Base-by-base conservation (phyloP, 257 asterid species). In the Catharanthus roseus region DNA sequence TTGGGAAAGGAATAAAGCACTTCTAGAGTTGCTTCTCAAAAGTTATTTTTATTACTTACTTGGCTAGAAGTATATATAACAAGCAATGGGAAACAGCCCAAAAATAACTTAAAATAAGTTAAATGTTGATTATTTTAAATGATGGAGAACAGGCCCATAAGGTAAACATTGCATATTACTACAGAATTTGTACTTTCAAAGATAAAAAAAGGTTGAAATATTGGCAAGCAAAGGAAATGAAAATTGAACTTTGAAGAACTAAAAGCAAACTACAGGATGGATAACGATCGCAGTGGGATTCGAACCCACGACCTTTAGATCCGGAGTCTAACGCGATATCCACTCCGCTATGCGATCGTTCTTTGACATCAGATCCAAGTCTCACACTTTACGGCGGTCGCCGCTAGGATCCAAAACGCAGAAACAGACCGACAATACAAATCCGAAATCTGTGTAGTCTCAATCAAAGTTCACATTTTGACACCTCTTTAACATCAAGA, bases 221-320 rank as follows among this genome's bases (percentile, higher is more conserved):
- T 12, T n/a, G 33, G 62, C 11, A 15, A 15, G 53, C n/a, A 47
- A 12, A 47, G 21, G 21, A 18, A 12, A n/a, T 31, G 47, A 42
- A 42, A 7, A 42, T n/a, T 42, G 47, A 42, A 10, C 12, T 42
- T 42, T 0, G 24, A 26, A 24, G 42, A 38, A 38, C 42, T 8
- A 23, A 21, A 19, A 19, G 0, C 12, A 29, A 31, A 38, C 4
- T 23, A 15, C 3, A 5, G 33, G 10, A 1, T 1, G 1, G 49
- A 6, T 38, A 26, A 5, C 74, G 96, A 88, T 85, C 98, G 61
- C 91, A 86, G 93, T 90, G 97, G 98, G 96, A 88, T 74, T 88
- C 85, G 98, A 92, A 92, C 98, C 98, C 97, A 92, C 98, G 93
- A 84, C 96, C 92, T 90, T 90, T 86, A 90, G 97, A 92, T 92